Evolutionary conservation across 352 stramenopile genomes (phyloP), one percentile per base, ranked within the genome.

Genomic region (Phytopythium boreale): DNA sequence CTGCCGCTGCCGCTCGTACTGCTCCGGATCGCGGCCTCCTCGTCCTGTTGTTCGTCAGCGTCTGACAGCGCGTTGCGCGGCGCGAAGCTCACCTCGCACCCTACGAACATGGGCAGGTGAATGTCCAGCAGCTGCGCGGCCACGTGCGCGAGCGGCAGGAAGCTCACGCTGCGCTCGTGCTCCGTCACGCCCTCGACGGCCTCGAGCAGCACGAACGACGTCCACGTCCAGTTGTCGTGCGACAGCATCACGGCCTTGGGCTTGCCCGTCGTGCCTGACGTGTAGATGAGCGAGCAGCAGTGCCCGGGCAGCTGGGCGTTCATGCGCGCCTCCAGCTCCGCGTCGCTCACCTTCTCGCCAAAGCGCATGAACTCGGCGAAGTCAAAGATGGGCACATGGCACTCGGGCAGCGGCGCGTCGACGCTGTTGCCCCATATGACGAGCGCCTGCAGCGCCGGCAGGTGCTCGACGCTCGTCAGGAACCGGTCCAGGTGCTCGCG

Each of bases 211-310:
- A 71, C 73, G 56, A 78, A 80, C 31, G 82, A 74, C 20, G 79
- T 87, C 83, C 83, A 92, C 22, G 81, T 87, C 55, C 89, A 82
- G 62, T 88, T 88, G 70, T 91, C 82, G 62, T 91, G 79, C 22
- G 80, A 89, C 71, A 91, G 82, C 82, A 91, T 89, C 43, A 89
- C 82, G 63, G 72, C 82, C 68, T 91, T 91, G 19, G 82, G 74
- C 26, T 73, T 70, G 17, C 82, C 82, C 8, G 82, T 91, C 34
- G 82, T 89, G 39, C 93, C 93, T 2, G 85, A 97, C 31, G 90
- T 98, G 79, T 98, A 98, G 65, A 98, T 96, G 26, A 97, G 71
- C 46, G 87, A 92, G 53, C 77, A 84, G 69, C 87, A 91, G 64
- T 91, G 76, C 22, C 78, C 80, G 24, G 82, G 80, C 43, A 66